A percentile compares a stretch with the other conserved stretches of the same genome.
These are phyloP conservation scores for Canariomyces notabilis DNA, from an alignment of 2,329 filamentous ascomycete species.

Conservation along the genomic window DNA sequence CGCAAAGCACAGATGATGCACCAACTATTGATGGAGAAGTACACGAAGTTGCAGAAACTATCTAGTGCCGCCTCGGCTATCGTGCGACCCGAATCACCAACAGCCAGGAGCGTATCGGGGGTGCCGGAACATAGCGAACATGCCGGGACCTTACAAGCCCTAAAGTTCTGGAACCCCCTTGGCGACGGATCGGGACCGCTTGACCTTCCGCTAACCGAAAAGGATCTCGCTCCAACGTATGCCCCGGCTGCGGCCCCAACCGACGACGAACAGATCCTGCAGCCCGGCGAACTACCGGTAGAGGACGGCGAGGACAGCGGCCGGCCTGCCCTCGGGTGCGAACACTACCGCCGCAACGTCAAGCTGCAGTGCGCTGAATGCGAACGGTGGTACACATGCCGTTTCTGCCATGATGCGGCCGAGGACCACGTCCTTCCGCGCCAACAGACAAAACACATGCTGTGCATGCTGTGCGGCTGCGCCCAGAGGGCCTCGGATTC, in stretches of 20 bases:
- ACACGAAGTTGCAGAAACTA: constrained; percentile 43
- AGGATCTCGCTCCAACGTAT: constrained; percentile 65
- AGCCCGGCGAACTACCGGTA: constrained; percentile 34
- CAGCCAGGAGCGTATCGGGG: constrained; percentile 19
- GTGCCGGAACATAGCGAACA: constrained; percentile 32
- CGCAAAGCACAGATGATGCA: constrained; percentile 73
- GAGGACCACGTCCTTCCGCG: constrained; percentile 78
- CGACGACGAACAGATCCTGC: constrained; percentile 43
- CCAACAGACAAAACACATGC: constrained; percentile 85
- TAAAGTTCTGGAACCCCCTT: constrained; percentile 53
- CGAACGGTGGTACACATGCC: constrained; percentile 87
- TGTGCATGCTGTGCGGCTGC: constrained; percentile 91
- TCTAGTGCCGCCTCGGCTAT: constrained; percentile 14
- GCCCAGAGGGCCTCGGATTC: constrained; percentile 76
- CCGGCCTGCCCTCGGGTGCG: constrained; percentile 59
- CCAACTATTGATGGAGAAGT: constrained; percentile 63
- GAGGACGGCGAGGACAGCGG: constrained; percentile 34
- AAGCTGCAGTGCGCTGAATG: constrained; percentile 92
- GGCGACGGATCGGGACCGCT: constrained; percentile 36
- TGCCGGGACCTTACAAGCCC: constrained; percentile 41
- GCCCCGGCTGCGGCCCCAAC: constrained; percentile 49
- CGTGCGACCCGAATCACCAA: constrained; percentile 26
- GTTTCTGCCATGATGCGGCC: constrained; percentile 82
- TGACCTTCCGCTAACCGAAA: constrained; percentile 48
- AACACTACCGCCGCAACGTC: constrained; percentile 92